Evolutionary conservation across 495 filamentous ascomycete species (phyloP).

Genomic region (Pyrenula aspistea): DNA sequence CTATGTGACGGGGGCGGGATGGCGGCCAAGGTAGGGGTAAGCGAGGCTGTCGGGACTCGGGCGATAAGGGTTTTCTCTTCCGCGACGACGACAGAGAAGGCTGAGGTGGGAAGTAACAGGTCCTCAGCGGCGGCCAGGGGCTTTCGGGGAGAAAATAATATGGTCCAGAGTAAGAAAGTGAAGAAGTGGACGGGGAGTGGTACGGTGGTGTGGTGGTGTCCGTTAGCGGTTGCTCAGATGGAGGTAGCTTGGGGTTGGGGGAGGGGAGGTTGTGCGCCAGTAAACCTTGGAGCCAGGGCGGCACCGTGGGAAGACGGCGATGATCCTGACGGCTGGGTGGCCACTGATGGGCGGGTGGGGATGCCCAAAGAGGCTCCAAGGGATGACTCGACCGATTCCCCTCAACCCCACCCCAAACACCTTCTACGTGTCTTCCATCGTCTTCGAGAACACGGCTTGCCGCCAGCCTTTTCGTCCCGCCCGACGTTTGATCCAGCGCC

Average conservation of each 20-base stretch:
- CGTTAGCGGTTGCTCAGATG: not conserved
- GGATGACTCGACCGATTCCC: too few relatives aligned
- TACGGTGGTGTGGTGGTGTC: not conserved
- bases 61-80: too few relatives aligned
- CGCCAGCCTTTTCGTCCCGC: not conserved
- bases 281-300: not conserved
- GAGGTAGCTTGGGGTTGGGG: not conserved
- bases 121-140: too few relatives aligned
- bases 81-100: too few relatives aligned
- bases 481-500: too few relatives aligned
- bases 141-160: too few relatives aligned
- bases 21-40: not conserved
- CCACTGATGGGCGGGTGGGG: too few relatives aligned
- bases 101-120: too few relatives aligned
- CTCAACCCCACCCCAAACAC: not conserved
- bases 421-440: not conserved
- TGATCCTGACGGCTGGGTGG: too few relatives aligned
- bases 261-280: not conserved
- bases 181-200: not conserved
- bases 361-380: too few relatives aligned
- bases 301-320: not conserved
- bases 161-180: not conserved
- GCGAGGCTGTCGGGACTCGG: not conserved
- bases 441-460: not conserved
- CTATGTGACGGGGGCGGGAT: not conserved